These are phyloP conservation scores for Niveomyces coronatus DNA, from an alignment of 2,329 filamentous ascomycete species.

Conservation along the genomic window DNA sequence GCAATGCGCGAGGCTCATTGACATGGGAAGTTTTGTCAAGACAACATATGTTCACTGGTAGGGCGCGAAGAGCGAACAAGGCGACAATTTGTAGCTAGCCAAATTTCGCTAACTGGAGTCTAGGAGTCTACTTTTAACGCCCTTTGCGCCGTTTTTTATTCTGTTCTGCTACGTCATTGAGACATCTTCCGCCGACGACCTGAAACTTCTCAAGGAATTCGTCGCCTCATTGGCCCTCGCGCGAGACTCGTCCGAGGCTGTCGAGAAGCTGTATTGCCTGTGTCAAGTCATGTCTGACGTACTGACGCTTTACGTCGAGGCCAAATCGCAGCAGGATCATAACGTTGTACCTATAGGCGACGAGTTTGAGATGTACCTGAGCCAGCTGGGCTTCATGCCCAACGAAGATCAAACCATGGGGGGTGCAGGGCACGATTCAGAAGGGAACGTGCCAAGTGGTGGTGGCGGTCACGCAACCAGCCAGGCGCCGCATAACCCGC, in stretches of 20 bases:
- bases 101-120: not conserved
- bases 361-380: constrained; percentile 56
- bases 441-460: constrained; percentile 10
- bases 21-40: constrained; percentile 29
- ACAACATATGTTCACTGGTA: constrained; percentile 44
- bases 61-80: constrained; percentile 10
- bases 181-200: constrained; percentile 40
- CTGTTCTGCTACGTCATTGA: constrained; percentile 49
- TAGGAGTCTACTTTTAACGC: constrained; percentile 45
- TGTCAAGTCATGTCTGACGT: constrained; percentile 53
- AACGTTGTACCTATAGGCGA: constrained; percentile 40
- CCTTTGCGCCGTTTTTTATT: constrained; percentile 50
- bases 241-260: constrained; percentile 43
- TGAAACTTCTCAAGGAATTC: constrained; percentile 45
- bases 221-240: constrained; percentile 42
- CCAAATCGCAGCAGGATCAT: constrained; percentile 39
- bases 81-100: too few relatives aligned
- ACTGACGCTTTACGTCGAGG: constrained; percentile 50
- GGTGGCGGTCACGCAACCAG: constrained; percentile 5
- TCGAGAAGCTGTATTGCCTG: constrained; percentile 50
- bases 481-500: constrained; percentile 17
- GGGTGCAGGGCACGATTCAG: constrained; percentile 10
- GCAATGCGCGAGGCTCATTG: constrained; percentile 33
- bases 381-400: constrained; percentile 51
- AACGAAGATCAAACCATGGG: constrained; percentile 21